phyloP scores from a whole-genome alignment of 129 eudicot species.

The Chrysanthemum seticuspe region DNA sequence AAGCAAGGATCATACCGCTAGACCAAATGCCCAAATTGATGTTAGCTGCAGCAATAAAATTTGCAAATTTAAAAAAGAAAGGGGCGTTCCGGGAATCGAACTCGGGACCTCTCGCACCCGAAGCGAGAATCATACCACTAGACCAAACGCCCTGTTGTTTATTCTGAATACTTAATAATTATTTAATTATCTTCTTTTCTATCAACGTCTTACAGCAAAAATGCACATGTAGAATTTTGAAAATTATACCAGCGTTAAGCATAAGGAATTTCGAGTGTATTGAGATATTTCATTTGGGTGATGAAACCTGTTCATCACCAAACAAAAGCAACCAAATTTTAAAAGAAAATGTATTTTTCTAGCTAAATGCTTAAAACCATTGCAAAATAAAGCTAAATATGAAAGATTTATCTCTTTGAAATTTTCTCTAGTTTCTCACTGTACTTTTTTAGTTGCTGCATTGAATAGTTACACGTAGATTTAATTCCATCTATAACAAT shows the following conservation, averaged over 20 bases:
- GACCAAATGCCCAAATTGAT: slow-evolving; percentile 68
- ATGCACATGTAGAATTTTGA: too few relatives aligned
- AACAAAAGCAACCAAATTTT: not conserved
- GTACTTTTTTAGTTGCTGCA: too few relatives aligned
- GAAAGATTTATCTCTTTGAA: too few relatives aligned
- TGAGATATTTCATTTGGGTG: not conserved
- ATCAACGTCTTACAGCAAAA: too few relatives aligned
- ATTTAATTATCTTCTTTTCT: not conserved
- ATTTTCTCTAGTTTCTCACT: too few relatives aligned
- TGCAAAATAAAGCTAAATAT: not conserved
- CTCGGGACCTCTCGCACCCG: slow-evolving; percentile 98
- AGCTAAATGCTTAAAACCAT: not conserved
- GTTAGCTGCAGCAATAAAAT: not conserved
- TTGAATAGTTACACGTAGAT: too few relatives aligned
- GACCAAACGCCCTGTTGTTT: slow-evolving; percentile 12
- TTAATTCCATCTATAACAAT: too few relatives aligned
- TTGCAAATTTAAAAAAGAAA: too few relatives aligned
- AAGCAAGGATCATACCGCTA: slow-evolving; percentile 99
- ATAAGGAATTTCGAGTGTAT: too few relatives aligned
- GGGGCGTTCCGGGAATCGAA: slow-evolving; percentile 95
- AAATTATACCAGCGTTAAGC: too few relatives aligned
- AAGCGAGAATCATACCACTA: slow-evolving; percentile 82
- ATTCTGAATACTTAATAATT: not conserved
- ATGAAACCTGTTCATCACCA: not conserved
- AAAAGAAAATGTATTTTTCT: not conserved